These are phyloP conservation scores for Cadophora sp. DNA, from an alignment of 2,329 filamentous ascomycete species.

Conservation along the genomic window DNA sequence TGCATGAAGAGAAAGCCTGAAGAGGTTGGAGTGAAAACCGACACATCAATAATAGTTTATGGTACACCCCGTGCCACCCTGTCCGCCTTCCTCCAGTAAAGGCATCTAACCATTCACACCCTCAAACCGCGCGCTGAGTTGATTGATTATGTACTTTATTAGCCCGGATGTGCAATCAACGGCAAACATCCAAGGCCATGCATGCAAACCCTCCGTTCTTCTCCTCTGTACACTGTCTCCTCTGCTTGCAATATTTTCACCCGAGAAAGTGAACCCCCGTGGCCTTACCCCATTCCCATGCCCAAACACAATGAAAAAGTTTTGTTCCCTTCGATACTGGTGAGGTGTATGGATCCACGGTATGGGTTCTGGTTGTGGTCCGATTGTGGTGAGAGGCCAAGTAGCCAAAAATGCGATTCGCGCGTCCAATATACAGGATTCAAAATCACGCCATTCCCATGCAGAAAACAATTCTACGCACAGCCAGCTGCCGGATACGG, in stretches of 20 bases:
- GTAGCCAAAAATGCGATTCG: constrained; percentile 21
- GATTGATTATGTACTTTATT: constrained; percentile 32
- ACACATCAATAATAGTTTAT: constrained; percentile 23
- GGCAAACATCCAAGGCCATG: constrained; percentile 24
- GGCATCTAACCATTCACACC: background rate
- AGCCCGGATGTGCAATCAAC: constrained; percentile 28
- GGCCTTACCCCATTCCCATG: constrained; percentile 2
- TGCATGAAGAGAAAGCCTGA: background rate
- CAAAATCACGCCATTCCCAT: constrained; percentile 29
- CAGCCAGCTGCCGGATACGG: constrained; percentile 35
- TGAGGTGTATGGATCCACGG: constrained; percentile 16
- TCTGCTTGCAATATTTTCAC: background rate
- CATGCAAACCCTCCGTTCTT: constrained; percentile 14
- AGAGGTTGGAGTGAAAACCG: background rate
- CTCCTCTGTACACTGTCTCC: constrained; percentile 8
- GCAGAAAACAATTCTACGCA: constrained; percentile 34
- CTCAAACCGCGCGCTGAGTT: constrained; percentile 17
- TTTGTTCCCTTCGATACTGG: constrained; percentile 15
- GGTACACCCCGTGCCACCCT: constrained; percentile 14
- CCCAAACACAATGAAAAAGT: constrained; percentile 28
- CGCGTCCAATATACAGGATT: constrained; percentile 29
- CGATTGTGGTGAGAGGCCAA: constrained; percentile 12
- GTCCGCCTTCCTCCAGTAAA: background rate
- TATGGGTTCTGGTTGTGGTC: constrained; percentile 4
- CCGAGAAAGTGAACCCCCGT: background rate